Percentiles rank a stretch among this genome's conserved stretches.
Conservation (phyloP, 805 yeast species). For the Myxozyma mucilagina region DNA sequence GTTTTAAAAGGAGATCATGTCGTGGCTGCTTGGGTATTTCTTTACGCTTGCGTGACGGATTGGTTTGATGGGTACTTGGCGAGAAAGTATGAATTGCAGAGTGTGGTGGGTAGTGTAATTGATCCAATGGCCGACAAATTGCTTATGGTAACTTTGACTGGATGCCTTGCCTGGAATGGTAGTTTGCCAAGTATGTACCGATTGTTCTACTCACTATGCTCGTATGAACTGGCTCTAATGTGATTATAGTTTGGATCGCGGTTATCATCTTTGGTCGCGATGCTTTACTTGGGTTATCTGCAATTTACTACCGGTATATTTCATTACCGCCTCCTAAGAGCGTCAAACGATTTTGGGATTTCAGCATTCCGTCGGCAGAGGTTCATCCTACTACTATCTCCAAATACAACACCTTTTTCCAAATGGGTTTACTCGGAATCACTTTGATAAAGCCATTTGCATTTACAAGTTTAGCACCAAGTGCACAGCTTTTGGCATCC, state of each 20-base stretch:
- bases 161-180: constrained; percentile 66
- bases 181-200: constrained; percentile 56
- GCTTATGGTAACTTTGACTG: constrained; percentile 82
- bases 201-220: neutral
- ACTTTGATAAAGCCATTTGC: constrained; percentile 59
- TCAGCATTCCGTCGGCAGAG: constrained; percentile 76
- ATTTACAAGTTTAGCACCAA: constrained; percentile 41
- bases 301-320: constrained; percentile 67
- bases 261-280: constrained; percentile 81
- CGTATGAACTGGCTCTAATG: neutral
- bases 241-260: constrained; percentile 51
- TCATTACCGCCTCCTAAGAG: constrained; percentile 79
- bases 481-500: constrained; percentile 35
- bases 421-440: constrained; percentile 81
- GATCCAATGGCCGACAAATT: constrained; percentile 96
- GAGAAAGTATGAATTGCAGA: constrained; percentile 68
- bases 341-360: constrained; percentile 69
- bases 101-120: constrained; percentile 83
- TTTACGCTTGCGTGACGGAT: constrained; percentile 87
- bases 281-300: constrained; percentile 66
- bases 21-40: constrained; percentile 70
- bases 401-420: constrained; percentile 77
- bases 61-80: constrained; percentile 92
- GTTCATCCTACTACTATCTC: constrained; percentile 78
- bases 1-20: constrained; percentile 63